These are phyloP conservation scores for Botrytis fragariae DNA, from an alignment of 2,329 filamentous ascomycete genomes.

Conservation along the genomic window DNA sequence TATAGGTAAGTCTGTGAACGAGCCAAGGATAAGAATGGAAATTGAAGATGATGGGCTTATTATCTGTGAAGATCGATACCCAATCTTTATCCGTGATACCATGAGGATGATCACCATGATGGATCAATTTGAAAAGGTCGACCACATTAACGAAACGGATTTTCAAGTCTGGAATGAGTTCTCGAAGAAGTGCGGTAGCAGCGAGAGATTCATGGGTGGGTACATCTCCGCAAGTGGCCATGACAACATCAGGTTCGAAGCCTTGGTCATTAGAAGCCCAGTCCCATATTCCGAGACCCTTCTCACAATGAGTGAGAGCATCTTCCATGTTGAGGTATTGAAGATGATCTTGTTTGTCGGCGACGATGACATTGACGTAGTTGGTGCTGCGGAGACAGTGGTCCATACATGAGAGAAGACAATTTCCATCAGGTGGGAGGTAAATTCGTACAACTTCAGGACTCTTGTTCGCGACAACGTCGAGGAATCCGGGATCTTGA, in stretches of 20 bases:
- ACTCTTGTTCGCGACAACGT: conserved; percentile 76
- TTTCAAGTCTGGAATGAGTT: conserved; percentile 68
- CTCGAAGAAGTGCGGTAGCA: conserved; percentile 70
- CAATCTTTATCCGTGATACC: conserved; percentile 67
- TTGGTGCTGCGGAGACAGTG: conserved; percentile 72
- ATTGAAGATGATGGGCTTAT: conserved; percentile 76
- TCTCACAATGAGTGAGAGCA: conserved; percentile 72
- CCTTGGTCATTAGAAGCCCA: conserved; percentile 71
- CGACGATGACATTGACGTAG: conserved; percentile 79
- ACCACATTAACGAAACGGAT: conserved; percentile 78
- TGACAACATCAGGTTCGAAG: conserved; percentile 68
- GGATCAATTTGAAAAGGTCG: conserved; percentile 77
- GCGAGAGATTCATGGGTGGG: conserved; percentile 72
- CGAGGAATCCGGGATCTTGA: conserved; percentile 77
- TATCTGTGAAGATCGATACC: conserved; percentile 65
- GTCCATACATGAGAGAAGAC: conserved; percentile 70
- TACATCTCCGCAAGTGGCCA: conserved; percentile 74
- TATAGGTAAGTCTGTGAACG: conserved; percentile 73
- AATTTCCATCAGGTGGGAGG: conserved; percentile 77
- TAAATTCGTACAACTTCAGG: conserved; percentile 80
- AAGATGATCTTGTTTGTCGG: conserved; percentile 76
- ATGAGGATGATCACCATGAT: conserved; percentile 68
- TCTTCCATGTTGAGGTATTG: conserved; percentile 73
- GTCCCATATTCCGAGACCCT: conserved; percentile 75
- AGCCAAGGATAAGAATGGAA: conserved; percentile 84